Evolutionary conservation across 129 eudicot genomes (phyloP), one percentile per base, ranked within the genome.

Genomic region (Artemisia argyi): DNA sequence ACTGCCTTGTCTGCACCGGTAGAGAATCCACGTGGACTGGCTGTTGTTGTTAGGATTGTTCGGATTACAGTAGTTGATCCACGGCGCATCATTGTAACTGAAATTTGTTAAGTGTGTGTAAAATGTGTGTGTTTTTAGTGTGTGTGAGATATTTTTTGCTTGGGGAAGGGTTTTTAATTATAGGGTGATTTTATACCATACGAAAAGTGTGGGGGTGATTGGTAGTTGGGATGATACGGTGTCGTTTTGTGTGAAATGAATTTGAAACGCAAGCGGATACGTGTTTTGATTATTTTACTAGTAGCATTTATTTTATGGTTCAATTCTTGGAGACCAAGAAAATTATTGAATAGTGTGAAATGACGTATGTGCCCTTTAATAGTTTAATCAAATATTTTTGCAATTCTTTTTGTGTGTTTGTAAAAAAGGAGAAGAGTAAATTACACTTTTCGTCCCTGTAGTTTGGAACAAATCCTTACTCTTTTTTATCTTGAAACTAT

Each of bases 21-120:
- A 3, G 91, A 72, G 68, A 84, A 71, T 68, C 68, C 74, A 20
- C 92, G 85, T 32, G 88, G 83, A 42, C 73, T 75, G 0, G 9
- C 7, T 6, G 8, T 35, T 6, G 8, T 35, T 0, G 44, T 35
- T 18, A 72, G 18, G 61, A 79, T 59, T 3, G 89, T 78, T 52
- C 89, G 85, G 19, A 85, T 82, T 14, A 76, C 75, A 59, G 67
- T 81, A 30, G 87, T 46, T 51, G 91, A 74, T 63, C 85, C 80
- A 20, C 87, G 84, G 48, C 84, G 83, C 87, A 88, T 86, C 96
- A 88, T 91, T 82, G 17, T 55, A 9, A 46, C 44, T 48, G 53
- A 42, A 18, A 73, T 15, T 49, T 8, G 75, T 70, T 65, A 63
- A 44, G 0, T 20, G 22, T 20, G n/a, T n/a, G 61, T 73, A 19